Percentiles rank a stretch among this genome's conserved stretches.
These are phyloP conservation scores for Hypomontagnella submonticulosa DNA, from an alignment of 495 filamentous ascomycete species.

Conservation along the genomic window DNA sequence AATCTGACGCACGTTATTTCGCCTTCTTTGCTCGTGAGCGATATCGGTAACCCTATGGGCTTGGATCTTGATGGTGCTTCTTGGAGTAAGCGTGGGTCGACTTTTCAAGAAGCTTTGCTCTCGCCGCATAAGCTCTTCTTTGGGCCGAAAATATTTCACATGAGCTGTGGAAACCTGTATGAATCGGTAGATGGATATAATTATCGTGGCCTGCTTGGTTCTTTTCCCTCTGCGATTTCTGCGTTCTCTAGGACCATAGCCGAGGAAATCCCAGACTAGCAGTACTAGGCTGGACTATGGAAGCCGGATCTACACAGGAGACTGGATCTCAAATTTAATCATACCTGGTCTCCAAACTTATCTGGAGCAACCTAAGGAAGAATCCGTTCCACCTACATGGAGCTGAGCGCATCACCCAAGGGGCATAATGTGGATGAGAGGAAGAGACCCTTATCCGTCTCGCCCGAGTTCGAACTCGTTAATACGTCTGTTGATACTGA, in stretches of 20 bases:
- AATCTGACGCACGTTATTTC: too few species aligned
- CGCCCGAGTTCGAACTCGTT: conserved; percentile 7
- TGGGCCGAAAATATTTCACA: conserved; percentile 4
- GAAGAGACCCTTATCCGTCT: neutral
- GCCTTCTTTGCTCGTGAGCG: too few species aligned
- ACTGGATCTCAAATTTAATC: too few species aligned
- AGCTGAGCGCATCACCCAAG: conserved; percentile 5
- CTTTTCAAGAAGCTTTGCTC: conserved; percentile 17
- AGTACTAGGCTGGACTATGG: too few species aligned
- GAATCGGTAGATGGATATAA: conserved; percentile 15
- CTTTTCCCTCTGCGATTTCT: too few species aligned
- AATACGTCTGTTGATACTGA: neutral
- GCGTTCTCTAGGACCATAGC: too few species aligned
- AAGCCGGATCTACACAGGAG: too few species aligned
- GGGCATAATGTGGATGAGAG: neutral
- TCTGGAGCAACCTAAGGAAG: neutral
- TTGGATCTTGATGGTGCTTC: neutral
- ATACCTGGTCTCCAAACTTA: too few species aligned
- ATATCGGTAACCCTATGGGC: neutral
- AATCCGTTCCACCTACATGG: neutral
- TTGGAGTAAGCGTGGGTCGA: conserved; percentile 22
- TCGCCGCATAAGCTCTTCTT: conserved; percentile 10
- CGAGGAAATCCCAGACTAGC: too few species aligned
- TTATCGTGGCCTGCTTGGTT: neutral
- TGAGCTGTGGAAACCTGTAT: conserved; percentile 3